Base-by-base conservation (phyloP, 2,329 filamentous ascomycete species). In the Zalaria sp. region DNA sequence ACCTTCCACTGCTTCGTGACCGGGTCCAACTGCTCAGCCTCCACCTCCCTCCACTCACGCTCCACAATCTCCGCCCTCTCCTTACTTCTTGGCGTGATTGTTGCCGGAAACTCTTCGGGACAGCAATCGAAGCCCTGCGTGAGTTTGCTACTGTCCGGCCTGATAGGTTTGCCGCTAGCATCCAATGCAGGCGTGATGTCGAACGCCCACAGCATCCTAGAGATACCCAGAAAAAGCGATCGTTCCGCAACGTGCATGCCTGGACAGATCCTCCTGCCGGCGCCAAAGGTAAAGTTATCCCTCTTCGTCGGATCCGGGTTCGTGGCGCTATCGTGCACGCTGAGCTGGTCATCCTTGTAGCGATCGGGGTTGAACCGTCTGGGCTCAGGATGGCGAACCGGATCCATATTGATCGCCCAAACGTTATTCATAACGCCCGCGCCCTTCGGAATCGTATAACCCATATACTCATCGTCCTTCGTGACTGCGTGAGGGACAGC, bases 231-330 rank as follows among this genome's bases (percentile, higher is more conserved):
- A 47, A 68, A 71, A 9, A 74, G 47, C 6, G 59, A 63, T 4
- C 65, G 63, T 42, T 71, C 66, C 0, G 70, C 71, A 2, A 78
- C 59, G 40, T 75, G 69, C 27, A 73, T 70, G 0, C 75, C 75
- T 3, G 69, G 73, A 52, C 75, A 79, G 35, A 77, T 65, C 25
- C 75, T 62, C 4, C 73, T 61, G 1, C 74, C 73, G 5, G 67
- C 68, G 18, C 74, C 73, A 42, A 74, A 78, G 0, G 62, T 65
- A 52, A 72, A 75, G 5, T 69, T 65, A 38, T 75, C 72, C 9
- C 71, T 61, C 49, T 71, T 61, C 1, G 57, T 53, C 0, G 57
- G 54, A 40, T 67, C 62, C 0, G 60, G 46, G 25, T 65, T 58
- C 0, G 37, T 54, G 10, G 53, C 57, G 35, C 47, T 54, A 37